Base-by-base conservation (phyloP, 192 early-diverging fungal species). In the Linnemannia elongata region DNA sequence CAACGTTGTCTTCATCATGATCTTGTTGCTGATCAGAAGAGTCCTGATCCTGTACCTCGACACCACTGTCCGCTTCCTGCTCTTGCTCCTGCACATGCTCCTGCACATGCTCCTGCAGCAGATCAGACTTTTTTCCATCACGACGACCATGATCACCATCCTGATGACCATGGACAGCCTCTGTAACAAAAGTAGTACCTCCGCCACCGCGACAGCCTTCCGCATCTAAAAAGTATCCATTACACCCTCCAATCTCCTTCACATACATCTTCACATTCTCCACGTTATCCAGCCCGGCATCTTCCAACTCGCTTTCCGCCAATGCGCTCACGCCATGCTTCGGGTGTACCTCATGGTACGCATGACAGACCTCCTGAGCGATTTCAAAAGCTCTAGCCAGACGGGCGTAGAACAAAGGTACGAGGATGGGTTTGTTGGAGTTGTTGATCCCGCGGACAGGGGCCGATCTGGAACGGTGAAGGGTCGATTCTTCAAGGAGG, bases 401-500 rank as follows among this genome's bases (percentile, higher is more conserved):
- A 6, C 57, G 39, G 54, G 57, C 38, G 36, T 70, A 47, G 38
- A 35, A 36, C 4, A 78, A 33, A 22, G 72, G 30, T 33, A 33
- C 72, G 30, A 22, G 72, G 30, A 49, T 44, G 13, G 55, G 41
- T 22, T 38, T 30, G 66, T 6, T 38, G 39, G 18, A 24, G 55
- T n/a, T 73, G 39, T 30, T 74, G 75, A 4, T 38, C 22, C 27
- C 35, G 55, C 13, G 47, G 38, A 7, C 42, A 20, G 54, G 74
- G 18, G 74, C 33, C 33, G 27, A 38, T 52, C n/a, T 15, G 35
- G 30, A 24, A 24, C 47, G 54, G 13, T 69, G 60, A 20, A 55
- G 47, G 1, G 60, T 68, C 17, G 80, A 74, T 39, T 81, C 60
- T 54, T 81, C 72, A 6, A 75, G 30, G 41, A 81, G 73, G 66